phyloP scores from a whole-genome alignment of 2,329 filamentous ascomycete genomes.

The Colletotrichum caudatum region DNA sequence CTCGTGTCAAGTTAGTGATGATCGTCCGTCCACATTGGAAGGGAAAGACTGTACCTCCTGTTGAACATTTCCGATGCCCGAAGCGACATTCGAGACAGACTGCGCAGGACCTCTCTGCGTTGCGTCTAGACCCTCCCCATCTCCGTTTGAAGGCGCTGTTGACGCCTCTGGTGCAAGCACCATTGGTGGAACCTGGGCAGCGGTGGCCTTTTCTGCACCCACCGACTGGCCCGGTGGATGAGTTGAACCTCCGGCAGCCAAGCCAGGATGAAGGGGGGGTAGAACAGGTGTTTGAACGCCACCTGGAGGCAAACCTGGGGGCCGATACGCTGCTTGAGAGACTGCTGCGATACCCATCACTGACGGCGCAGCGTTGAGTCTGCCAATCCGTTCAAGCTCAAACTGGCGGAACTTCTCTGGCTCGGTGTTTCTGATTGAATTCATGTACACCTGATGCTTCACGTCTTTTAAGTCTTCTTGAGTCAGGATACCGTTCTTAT shows the following conservation, averaged over 20 bases:
- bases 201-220: neutral
- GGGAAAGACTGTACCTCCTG: conserved; percentile 18
- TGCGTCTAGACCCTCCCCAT: too few relatives aligned
- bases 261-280: neutral
- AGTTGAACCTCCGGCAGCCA: neutral
- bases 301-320: neutral
- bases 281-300: conserved; percentile 14
- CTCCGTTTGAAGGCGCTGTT: neutral
- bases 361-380: neutral
- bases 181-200: neutral
- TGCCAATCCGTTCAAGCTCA: conserved; percentile 37
- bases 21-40: neutral
- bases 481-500: conserved; percentile 67
- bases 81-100: neutral
- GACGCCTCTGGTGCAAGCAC: neutral
- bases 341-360: neutral
- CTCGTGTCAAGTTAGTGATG: conserved; percentile 7
- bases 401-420: conserved; percentile 49
- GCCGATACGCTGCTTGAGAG: neutral
- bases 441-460: conserved; percentile 53
- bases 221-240: neutral
- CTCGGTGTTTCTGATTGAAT: conserved; percentile 50
- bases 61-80: neutral
- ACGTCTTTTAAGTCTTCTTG: conserved; percentile 71
- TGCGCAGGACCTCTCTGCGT: neutral